phyloP scores from a whole-genome alignment of 202 grass and related monocot species.

The Panicum hallii region DNA sequence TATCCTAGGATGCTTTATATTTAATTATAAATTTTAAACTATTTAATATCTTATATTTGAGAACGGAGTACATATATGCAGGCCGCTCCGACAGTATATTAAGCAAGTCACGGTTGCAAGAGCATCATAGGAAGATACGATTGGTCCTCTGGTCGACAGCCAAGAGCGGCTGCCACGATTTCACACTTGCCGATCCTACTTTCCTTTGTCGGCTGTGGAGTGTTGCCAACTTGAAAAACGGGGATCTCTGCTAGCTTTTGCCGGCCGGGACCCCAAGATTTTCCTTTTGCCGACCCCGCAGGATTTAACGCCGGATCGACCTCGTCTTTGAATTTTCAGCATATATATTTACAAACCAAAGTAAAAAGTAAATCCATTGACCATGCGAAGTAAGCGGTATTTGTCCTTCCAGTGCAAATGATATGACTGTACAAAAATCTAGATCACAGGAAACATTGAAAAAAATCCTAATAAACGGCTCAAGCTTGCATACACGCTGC shows the following conservation, averaged over 20 bases:
- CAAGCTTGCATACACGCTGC: too few species aligned
- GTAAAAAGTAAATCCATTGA: neutral
- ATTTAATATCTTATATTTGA: too few species aligned
- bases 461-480: too few species aligned
- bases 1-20: too few species aligned
- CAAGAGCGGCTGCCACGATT: slow-evolving; percentile 4
- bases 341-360: neutral
- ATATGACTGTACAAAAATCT: neutral
- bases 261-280: too few species aligned
- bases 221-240: neutral
- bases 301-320: neutral
- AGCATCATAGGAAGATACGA: neutral
- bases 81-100: too few species aligned
- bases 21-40: too few species aligned
- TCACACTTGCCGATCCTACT: neutral
- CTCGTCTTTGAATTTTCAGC: neutral
- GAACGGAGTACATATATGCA: too few species aligned
- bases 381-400: neutral
- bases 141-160: slow-evolving; percentile 5
- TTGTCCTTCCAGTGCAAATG: neutral
- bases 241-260: neutral
- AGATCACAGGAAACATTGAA: neutral
- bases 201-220: neutral
- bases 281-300: neutral
- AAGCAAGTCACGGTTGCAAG: neutral